Conservation (phyloP, 1,284 basidiomycete species). For the Malassezia dermatis region DNA sequence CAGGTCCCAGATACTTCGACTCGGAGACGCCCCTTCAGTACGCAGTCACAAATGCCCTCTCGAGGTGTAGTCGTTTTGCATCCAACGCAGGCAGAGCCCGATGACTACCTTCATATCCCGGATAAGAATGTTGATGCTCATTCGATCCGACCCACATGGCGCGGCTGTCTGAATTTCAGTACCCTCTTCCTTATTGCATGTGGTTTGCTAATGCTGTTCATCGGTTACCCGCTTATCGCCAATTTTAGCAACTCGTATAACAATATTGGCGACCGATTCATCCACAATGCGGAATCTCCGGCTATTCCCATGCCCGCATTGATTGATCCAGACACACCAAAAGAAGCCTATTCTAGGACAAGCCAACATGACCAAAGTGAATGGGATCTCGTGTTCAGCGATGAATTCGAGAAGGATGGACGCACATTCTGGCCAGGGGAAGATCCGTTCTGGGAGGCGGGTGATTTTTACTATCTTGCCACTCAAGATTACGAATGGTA, state of each 20-base stretch:
- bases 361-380: conserved; percentile 7
- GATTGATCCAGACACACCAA: conserved; percentile 34
- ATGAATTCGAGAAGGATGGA: conserved; percentile 67
- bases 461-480: conserved; percentile 45
- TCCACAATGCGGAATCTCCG: not conserved
- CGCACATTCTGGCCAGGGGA: conserved; percentile 51
- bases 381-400: conserved; percentile 56
- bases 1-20: not conserved
- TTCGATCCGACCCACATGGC: conserved; percentile 24
- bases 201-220: conserved; percentile 38
- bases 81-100: conserved; percentile 25
- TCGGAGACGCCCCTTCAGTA: not conserved
- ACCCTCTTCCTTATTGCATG: conserved; percentile 30
- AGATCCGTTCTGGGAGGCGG: conserved; percentile 45
- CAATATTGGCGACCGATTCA: not conserved
- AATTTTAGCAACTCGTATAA: conserved; percentile 27
- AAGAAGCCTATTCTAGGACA: conserved; percentile 19
- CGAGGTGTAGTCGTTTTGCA: conserved; percentile 10
- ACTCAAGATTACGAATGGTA: conserved; percentile 48
- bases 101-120: conserved; percentile 35
- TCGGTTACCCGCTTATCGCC: conserved; percentile 41
- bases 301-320: conserved; percentile 15
- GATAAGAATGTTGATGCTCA: conserved; percentile 27
- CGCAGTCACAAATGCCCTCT: not conserved
- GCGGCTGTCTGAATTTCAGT: conserved; percentile 34